phyloP scores from a whole-genome alignment of 2,329 filamentous ascomycete species.

The Chalaropsis ovoidea region DNA sequence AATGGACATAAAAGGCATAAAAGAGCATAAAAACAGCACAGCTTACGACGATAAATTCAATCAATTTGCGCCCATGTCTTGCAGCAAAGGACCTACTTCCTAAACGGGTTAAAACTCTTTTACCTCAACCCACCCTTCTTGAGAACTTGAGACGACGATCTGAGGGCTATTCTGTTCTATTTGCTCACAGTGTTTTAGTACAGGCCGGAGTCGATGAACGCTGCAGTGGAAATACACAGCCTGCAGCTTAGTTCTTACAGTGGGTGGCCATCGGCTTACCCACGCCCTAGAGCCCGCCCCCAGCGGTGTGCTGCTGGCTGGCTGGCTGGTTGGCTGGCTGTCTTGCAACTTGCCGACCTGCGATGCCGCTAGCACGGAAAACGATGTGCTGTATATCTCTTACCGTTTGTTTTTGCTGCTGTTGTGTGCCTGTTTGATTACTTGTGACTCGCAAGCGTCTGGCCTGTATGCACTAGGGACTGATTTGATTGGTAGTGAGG shows the following conservation, averaged over 20 bases:
- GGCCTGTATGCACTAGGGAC: background rate
- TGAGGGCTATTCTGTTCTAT: background rate
- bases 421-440: constrained; percentile 3
- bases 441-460: background rate
- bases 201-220: too few species aligned
- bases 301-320: background rate
- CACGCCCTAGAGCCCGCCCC: too few species aligned
- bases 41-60: background rate
- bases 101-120: background rate
- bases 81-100: background rate
- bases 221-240: too few species aligned
- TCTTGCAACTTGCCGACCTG: background rate
- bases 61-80: background rate
- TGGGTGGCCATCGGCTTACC: too few species aligned
- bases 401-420: background rate
- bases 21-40: background rate
- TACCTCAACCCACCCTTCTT: background rate
- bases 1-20: too few species aligned
- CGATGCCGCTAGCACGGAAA: background rate
- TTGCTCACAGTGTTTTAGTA: background rate
- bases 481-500: too few species aligned
- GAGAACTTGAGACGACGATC: constrained; percentile 10
- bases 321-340: background rate
- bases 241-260: too few species aligned
- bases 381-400: background rate